phyloP scores from a whole-genome alignment of 2,329 filamentous ascomycete species.

The Kalmusia sp. region DNA sequence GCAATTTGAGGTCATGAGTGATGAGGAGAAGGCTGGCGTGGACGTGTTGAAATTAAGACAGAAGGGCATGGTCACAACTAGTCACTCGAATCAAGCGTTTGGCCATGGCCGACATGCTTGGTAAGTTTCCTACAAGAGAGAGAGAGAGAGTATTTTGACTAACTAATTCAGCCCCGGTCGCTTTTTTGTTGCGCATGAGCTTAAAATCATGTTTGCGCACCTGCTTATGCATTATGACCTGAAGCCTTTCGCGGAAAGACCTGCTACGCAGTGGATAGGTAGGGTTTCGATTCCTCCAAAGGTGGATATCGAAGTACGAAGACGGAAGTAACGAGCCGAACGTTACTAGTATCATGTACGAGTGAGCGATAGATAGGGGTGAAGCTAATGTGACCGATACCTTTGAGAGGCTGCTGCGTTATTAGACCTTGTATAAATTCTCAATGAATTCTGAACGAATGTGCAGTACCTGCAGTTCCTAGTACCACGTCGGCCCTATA shows the following conservation, averaged over 20 bases:
- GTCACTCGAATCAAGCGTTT: slow-evolving; percentile 60
- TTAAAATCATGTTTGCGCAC: slow-evolving; percentile 48
- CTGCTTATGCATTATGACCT: slow-evolving; percentile 49
- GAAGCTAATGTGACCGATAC: no score
- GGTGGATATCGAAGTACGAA: slow-evolving; percentile 17
- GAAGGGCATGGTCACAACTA: slow-evolving; percentile 62
- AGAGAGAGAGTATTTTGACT: slow-evolving; percentile 5
- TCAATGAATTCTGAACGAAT: no score
- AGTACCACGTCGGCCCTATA: no score
- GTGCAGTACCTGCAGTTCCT: no score
- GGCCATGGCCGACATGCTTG: slow-evolving; percentile 63
- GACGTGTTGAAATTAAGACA: slow-evolving; percentile 43
- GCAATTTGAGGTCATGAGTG: slow-evolving; percentile 24
- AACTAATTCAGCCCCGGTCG: slow-evolving; percentile 40
- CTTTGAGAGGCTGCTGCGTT: no score
- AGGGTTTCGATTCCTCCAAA: slow-evolving; percentile 27
- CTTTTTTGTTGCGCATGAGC: slow-evolving; percentile 46
- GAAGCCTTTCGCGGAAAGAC: slow-evolving; percentile 30
- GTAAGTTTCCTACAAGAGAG: slow-evolving; percentile 35
- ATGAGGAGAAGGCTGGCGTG: slow-evolving; percentile 23
- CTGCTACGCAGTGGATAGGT: slow-evolving; percentile 27
- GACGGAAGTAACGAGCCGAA: slow-evolving; percentile 9
- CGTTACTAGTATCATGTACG: no score
- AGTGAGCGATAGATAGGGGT: no score
- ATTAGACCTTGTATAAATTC: no score